A percentile compares a stretch with the other conserved stretches of the same genome.
phyloP scores from a whole-genome alignment of 2,329 filamentous ascomycete species.

The Alternaria rosae region DNA sequence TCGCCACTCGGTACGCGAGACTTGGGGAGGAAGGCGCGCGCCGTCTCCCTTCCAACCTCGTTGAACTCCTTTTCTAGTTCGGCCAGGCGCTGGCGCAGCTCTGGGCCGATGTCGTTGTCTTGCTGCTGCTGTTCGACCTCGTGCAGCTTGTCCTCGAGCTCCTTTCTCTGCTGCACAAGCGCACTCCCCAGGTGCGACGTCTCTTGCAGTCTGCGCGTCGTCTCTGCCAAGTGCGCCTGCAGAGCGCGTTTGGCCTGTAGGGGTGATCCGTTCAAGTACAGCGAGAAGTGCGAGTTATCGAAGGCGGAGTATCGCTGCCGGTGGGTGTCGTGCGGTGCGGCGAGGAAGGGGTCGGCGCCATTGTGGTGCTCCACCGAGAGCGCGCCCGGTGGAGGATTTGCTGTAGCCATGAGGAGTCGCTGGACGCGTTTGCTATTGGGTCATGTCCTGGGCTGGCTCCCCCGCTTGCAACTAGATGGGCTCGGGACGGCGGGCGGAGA shows the following conservation, averaged over 20 bases:
- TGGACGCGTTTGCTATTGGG: conserved; percentile 26
- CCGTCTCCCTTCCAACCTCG: conserved; percentile 88
- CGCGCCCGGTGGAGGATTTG: conserved; percentile 52
- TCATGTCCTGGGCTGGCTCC: conserved; percentile 36
- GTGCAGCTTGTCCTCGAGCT: conserved; percentile 79
- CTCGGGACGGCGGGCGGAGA: conserved; percentile 3
- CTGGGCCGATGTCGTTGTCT: conserved; percentile 78
- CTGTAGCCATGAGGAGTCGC: conserved; percentile 51
- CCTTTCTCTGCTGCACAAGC: conserved; percentile 84
- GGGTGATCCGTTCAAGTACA: conserved; percentile 79
- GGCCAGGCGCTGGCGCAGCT: conserved; percentile 80
- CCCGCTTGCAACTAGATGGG: conserved; percentile 1
- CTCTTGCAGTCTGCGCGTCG: conserved; percentile 88
- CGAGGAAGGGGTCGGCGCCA: conserved; percentile 56
- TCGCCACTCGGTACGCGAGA: conserved; percentile 71
- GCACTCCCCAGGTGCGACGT: conserved; percentile 88
- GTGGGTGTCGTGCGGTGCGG: conserved; percentile 47
- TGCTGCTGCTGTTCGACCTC: conserved; percentile 80
- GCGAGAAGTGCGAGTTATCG: conserved; percentile 78
- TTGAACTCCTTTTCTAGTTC: conserved; percentile 96
- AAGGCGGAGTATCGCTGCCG: conserved; percentile 81
- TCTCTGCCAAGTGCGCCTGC: conserved; percentile 90
- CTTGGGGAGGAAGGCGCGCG: conserved; percentile 87
- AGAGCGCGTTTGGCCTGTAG: conserved; percentile 87
- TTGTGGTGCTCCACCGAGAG: conserved; percentile 49